Evolutionary conservation across 108 stramenopile genomes (phyloP).

Genomic region (Hondaea fermentalgiana): DNA sequence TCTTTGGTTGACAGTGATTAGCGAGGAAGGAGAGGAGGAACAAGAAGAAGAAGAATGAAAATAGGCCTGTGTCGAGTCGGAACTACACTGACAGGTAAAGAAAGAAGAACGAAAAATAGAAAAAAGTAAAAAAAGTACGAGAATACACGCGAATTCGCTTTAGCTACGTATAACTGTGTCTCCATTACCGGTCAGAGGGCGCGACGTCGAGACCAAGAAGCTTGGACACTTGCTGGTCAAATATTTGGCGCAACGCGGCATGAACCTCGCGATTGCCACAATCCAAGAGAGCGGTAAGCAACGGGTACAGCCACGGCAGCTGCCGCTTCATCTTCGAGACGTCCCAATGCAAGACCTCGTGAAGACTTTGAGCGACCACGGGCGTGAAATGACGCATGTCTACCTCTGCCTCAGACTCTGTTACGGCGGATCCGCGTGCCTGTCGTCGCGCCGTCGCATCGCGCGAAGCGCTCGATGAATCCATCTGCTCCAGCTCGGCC

Average conservation of each 20-base stretch:
- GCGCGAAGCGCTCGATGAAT: not conserved
- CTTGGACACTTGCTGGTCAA: not conserved
- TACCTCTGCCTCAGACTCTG: not conserved
- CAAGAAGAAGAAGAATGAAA: no score
- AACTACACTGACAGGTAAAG: no score
- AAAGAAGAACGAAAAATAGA: no score
- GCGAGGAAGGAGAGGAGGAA: no score
- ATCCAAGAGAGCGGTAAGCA: not conserved
- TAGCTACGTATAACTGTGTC: no score
- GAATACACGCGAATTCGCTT: no score
- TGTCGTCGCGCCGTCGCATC: not conserved
- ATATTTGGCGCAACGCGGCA: not conserved
- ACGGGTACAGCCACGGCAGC: conserved; percentile 7
- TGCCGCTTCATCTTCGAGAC: not conserved
- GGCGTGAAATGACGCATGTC: not conserved
- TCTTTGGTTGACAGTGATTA: no score
- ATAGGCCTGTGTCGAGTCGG: no score
- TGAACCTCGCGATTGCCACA: conserved; percentile 16
- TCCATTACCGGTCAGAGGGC: no score
- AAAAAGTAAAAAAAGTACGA: no score
- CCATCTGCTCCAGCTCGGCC: not conserved
- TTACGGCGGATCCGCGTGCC: not conserved
- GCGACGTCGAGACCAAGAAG: not conserved
- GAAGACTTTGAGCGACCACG: not conserved
- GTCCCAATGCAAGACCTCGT: conserved; percentile 7